A percentile compares a stretch with the other conserved stretches of the same genome.
phyloP scores from a whole-genome alignment of 164 flowering plant genomes.

The Akebia trifoliata region DNA sequence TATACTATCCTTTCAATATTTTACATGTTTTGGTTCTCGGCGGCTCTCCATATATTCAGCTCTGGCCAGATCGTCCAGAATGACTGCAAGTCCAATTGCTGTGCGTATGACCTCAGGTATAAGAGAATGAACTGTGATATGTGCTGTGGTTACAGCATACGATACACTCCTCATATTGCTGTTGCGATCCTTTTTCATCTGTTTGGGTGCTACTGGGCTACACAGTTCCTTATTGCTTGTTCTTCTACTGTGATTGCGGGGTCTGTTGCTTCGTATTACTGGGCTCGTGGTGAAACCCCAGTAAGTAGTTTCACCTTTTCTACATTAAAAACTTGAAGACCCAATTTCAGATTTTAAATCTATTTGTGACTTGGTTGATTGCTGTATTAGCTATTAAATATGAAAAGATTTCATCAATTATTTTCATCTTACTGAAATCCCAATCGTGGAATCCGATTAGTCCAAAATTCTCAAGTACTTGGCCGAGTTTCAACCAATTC shows the following conservation, averaged over 20 bases:
- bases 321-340: too few species aligned
- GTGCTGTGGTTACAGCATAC: slow-evolving; percentile 88
- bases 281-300: slow-evolving; percentile 84
- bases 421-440: too few species aligned
- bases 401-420: too few species aligned
- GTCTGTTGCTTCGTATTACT: slow-evolving; percentile 95
- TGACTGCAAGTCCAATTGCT: slow-evolving; percentile 68
- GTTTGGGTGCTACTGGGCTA: slow-evolving; percentile 93
- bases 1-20: slow-evolving; percentile 66
- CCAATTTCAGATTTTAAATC: too few species aligned
- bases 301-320: too few species aligned
- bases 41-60: slow-evolving; percentile 81
- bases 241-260: slow-evolving; percentile 99
- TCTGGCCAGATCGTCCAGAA: slow-evolving; percentile 74
- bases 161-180: slow-evolving; percentile 77
- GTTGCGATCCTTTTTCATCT: slow-evolving; percentile 83
- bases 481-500: too few species aligned
- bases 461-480: too few species aligned
- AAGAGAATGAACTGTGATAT: slow-evolving; percentile 63
- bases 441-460: too few species aligned
- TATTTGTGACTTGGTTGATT: too few species aligned
- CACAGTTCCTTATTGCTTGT: slow-evolving; percentile 75
- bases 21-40: slow-evolving; percentile 91
- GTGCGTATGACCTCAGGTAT: slow-evolving; percentile 73
- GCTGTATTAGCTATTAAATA: too few species aligned